Evolutionary conservation across 352 stramenopile species (phyloP).

Genomic region (Phytophthora parvispora): DNA sequence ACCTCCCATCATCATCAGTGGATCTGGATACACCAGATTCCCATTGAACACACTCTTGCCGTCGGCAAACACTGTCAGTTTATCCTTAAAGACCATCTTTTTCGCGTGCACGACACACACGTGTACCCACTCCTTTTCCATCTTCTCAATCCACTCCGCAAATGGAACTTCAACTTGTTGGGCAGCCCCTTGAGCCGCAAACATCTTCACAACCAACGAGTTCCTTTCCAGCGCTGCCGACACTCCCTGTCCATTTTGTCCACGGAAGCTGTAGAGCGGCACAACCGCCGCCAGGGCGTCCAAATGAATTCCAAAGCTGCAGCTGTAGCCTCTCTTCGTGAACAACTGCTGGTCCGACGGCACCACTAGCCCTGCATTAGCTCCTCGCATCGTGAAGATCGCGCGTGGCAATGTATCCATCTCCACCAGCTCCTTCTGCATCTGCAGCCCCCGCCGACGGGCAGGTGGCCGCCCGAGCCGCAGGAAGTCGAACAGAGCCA

Average conservation of each 20-base stretch:
- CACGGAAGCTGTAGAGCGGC: constrained; percentile 82
- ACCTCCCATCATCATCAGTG: constrained; percentile 69
- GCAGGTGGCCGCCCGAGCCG: constrained; percentile 55
- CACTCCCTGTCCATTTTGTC: constrained; percentile 78
- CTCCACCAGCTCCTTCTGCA: constrained; percentile 64
- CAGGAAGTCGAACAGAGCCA: constrained; percentile 83
- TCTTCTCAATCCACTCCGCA: constrained; percentile 46
- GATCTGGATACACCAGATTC: constrained; percentile 80
- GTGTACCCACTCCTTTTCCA: constrained; percentile 75
- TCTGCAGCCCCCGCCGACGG: constrained; percentile 62
- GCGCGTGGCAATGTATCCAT: constrained; percentile 66
- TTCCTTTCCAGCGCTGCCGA: constrained; percentile 65
- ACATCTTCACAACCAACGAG: constrained; percentile 66
- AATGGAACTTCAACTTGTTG: constrained; percentile 76
- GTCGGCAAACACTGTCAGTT: constrained; percentile 79
- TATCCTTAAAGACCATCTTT: constrained; percentile 93
- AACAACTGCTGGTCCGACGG: constrained; percentile 66
- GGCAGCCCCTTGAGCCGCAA: constrained; percentile 48
- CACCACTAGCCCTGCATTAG: constrained; percentile 72
- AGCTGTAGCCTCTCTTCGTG: constrained; percentile 84
- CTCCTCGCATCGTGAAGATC: constrained; percentile 78
- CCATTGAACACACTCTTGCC: constrained; percentile 66
- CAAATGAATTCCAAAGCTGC: constrained; percentile 71
- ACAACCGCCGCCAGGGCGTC: constrained; percentile 40
- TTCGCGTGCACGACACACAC: constrained; percentile 86